Conservation (phyloP, 441 rosid genomes). For the Mallotus repandus region DNA sequence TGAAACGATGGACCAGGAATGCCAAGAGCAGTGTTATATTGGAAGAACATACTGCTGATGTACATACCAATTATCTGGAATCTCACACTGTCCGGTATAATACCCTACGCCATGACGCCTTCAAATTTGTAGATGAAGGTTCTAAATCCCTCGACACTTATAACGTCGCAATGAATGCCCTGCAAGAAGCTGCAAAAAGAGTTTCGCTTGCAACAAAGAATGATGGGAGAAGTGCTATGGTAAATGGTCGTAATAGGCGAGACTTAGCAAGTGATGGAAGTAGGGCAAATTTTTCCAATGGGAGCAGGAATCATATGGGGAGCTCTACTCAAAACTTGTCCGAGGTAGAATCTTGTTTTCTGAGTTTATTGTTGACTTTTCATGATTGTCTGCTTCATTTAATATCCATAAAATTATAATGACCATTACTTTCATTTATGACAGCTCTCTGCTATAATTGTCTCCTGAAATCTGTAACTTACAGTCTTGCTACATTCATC, state of each 20-base stretch:
- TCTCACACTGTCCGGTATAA: slow-evolving; percentile 74
- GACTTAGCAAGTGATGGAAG: slow-evolving; percentile 33
- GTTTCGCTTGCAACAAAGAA: slow-evolving; percentile 57
- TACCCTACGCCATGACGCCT: slow-evolving; percentile 74
- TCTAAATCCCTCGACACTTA: slow-evolving; percentile 54
- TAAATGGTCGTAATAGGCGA: slow-evolving; percentile 47
- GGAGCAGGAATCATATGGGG: slow-evolving; percentile 31
- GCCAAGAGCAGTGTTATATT: slow-evolving; percentile 76
- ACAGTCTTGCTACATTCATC: neutral
- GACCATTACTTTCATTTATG: neutral
- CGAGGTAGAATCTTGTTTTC: slow-evolving; percentile 49
- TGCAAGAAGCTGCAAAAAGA: slow-evolving; percentile 70
- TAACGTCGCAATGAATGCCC: slow-evolving; percentile 52
- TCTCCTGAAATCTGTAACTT: neutral
- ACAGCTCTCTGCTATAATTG: neutral
- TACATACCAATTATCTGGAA: slow-evolving; percentile 60
- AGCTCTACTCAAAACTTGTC: slow-evolving; percentile 40
- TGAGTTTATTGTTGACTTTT: neutral
- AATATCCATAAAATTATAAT: neutral
- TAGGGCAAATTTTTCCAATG: slow-evolving; percentile 22
- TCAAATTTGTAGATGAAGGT: slow-evolving; percentile 73
- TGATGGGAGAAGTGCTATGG: slow-evolving; percentile 41
- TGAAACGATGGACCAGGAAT: slow-evolving; percentile 94
- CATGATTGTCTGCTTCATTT: slow-evolving; percentile 2
- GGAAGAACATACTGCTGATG: slow-evolving; percentile 56